Base-by-base conservation (phyloP, 768 basidiomycete species). In the Serendipita vermifera region DNA sequence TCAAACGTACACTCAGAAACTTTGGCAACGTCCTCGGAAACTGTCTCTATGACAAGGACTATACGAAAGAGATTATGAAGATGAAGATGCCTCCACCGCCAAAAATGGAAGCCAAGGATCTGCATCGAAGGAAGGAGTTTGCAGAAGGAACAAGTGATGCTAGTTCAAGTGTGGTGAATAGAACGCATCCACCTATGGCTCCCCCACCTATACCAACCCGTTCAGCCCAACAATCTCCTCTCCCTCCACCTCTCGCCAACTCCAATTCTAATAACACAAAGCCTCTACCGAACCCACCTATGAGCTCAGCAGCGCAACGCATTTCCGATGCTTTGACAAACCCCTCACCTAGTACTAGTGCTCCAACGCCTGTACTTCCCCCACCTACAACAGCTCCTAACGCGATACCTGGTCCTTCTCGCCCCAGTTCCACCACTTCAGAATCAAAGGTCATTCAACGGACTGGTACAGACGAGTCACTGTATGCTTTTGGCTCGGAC, bases 21-120 rank as follows among this genome's bases (percentile, higher is more conserved):
- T 99, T 98, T 65, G 96, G 96, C 36, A 96, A 93, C 66, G 72
- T 98, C 2, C 74, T 98, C 14, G 96, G 96, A 1, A 94, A 96
- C 63, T 99, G 96, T 68, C 70, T 98, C n/a, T 98, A 98, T 64
- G 96, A 98, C 71, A 96, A 94, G 70, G 68, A 77, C 4, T 97
- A 90, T 67, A 77, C 87, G 0, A 77, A 83, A 46, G 86, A 93
- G 64, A 74, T 99, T 6, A 71, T 78, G 36, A 94, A 93, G 70
- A 83, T 98, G 61, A 94, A 89, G 20, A 22, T 22, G 9, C 41
- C 14, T 15, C 11, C 41, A 15, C 41, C 41, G 14, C 41, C 41
- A 11, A 43, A 43, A 22, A 13, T 43, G 15, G 15, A 22, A 22
- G 14, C 9, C 11, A 13, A 43, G 24, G 41, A 43, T 43, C 41